Evolutionary conservation across 2,329 filamentous ascomycete species (phyloP), one percentile per base, ranked within the genome.

Genomic region (Allantophomopsis lycopodina): DNA sequence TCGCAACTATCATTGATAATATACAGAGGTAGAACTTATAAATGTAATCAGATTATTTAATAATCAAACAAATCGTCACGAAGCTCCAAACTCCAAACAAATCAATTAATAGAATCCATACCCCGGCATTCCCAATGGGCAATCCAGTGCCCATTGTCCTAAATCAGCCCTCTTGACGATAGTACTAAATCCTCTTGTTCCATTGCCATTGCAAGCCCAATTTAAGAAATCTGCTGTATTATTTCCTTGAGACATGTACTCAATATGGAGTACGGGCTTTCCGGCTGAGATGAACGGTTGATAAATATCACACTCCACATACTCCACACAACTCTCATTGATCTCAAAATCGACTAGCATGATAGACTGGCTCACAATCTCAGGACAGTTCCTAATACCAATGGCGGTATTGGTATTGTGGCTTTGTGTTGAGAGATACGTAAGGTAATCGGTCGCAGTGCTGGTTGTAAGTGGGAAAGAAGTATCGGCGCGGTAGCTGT

Each of bases 221-320:
- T 21, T 17, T 13, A n/a, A 30, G 10, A 21, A 14, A 10, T 7
- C 38, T 2, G 20, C 17, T 14, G 18, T 17, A 8, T 32, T 67
- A 7, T 62, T 65, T 8, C 23, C 23, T 8, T 28, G 23, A 34
- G 68, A 61, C 3, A 76, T 75, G 50, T 83, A 83, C 59, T 83
- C 79, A 45, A 83, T 79, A 52, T 81, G 72, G 54, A 83, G 82
- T 23, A 83, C 78, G 2, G 79, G 77, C 55, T 83, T 82, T 31
- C 64, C 62, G 8, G 67, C 68, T 7, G 65, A 48, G 41, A 78
- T 67, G 50, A 83, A 82, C 7, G 66, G 56, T 2, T 60, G 55
- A 52, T 74, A 82, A 2, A 57, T 65, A 28, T 60, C 58, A 50
- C 78, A 82, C 54, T 83, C 76, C 5, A 58, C 45, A 48, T 71